These are phyloP conservation scores for Moniliophthora roreri DNA, from an alignment of 1,284 basidiomycete species.

Conservation along the genomic window DNA sequence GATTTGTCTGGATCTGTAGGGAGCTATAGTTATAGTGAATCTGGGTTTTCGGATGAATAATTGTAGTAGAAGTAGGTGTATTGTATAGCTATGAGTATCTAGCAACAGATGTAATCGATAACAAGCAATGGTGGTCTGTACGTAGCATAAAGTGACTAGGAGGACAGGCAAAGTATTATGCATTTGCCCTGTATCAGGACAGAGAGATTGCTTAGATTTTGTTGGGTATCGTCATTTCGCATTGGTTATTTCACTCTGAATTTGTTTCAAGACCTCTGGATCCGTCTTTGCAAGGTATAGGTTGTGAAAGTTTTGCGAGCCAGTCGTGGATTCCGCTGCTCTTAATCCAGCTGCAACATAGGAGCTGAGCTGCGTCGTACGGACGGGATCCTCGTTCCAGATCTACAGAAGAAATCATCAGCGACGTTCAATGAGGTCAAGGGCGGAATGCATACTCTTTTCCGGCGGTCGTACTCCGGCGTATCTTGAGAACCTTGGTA, in stretches of 20 bases:
- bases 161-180: background rate
- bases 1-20: conserved; percentile 48
- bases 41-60: conserved; percentile 31
- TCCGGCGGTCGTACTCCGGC: conserved; percentile 68
- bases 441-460: conserved; percentile 45
- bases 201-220: background rate
- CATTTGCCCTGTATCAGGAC: background rate
- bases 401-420: conserved; percentile 40
- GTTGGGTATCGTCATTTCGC: conserved; percentile 6
- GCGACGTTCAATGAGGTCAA: conserved; percentile 4
- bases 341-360: conserved; percentile 58
- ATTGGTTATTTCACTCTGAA: conserved; percentile 51
- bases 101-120: background rate
- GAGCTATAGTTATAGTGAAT: conserved; percentile 56
- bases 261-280: conserved; percentile 65
- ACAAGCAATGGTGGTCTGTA: background rate
- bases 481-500: conserved; percentile 63
- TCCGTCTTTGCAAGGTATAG: conserved; percentile 66
- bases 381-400: conserved; percentile 68
- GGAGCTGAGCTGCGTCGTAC: conserved; percentile 56
- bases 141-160: background rate
- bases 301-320: conserved; percentile 55
- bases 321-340: conserved; percentile 58
- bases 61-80: background rate
- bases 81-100: conserved; percentile 7